Evolutionary conservation across 2,329 filamentous ascomycete genomes (phyloP).

Genomic region (Fusarium palustre): DNA sequence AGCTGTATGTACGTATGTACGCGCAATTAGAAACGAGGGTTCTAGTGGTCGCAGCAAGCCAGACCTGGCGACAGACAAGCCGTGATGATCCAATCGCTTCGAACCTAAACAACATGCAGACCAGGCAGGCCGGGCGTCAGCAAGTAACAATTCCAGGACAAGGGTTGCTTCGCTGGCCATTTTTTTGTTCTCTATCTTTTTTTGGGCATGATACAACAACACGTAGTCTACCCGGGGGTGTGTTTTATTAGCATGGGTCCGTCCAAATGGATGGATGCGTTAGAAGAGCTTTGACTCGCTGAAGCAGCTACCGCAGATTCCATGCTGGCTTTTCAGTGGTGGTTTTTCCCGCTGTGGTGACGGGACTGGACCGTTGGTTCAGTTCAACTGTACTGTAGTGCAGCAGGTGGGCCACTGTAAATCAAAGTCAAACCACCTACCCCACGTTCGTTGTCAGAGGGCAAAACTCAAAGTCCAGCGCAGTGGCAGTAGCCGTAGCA

Average conservation of each 20-base stretch:
- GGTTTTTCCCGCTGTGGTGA: constrained; percentile 8
- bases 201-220: constrained; percentile 23
- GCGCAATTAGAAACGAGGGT: constrained; percentile 26
- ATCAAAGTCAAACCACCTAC: constrained; percentile 9
- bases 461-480: constrained; percentile 7
- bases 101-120: constrained; percentile 6
- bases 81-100: constrained; percentile 29
- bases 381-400: constrained; percentile 2
- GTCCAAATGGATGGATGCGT: not conserved
- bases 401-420: constrained; percentile 25
- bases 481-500: too few relatives aligned
- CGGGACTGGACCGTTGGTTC: constrained; percentile 13
- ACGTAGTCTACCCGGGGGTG: too few relatives aligned
- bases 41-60: constrained; percentile 42
- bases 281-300: not conserved
- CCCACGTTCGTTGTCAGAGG: constrained; percentile 21
- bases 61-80: constrained; percentile 17
- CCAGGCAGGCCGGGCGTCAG: constrained; percentile 34
- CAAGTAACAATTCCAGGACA: constrained; percentile 15
- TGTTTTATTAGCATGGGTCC: too few relatives aligned
- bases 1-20: constrained; percentile 10
- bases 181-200: constrained; percentile 17
- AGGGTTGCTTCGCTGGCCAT: constrained; percentile 21
- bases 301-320: constrained; percentile 25
- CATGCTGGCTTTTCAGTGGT: constrained; percentile 23